Evolutionary conservation across 2,329 filamentous ascomycete genomes (phyloP).

Genomic region (Colletotrichum nymphaeae): DNA sequence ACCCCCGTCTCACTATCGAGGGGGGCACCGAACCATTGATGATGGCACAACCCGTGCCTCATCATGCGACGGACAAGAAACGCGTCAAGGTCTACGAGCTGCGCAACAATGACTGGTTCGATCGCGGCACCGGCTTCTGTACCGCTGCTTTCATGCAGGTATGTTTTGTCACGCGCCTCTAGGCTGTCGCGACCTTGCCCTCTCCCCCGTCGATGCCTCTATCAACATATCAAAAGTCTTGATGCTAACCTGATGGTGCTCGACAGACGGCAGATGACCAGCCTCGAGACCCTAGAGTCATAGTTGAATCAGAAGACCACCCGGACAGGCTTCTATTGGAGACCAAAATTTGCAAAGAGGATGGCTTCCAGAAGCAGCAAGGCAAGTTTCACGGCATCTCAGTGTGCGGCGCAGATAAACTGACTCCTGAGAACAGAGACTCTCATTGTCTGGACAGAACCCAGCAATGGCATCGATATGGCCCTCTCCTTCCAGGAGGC

Average conservation of each 20-base stretch:
- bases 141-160: conserved; percentile 81
- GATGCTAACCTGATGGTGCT: conserved; percentile 20
- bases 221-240: background rate
- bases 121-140: conserved; percentile 96
- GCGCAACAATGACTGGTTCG: conserved; percentile 99
- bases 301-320: conserved; percentile 94
- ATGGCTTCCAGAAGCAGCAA: conserved; percentile 98
- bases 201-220: background rate
- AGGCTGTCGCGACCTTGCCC: conserved; percentile 24
- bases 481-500: conserved; percentile 98
- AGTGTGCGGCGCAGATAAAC: conserved; percentile 43
- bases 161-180: conserved; percentile 50
- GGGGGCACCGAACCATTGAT: conserved; percentile 71
- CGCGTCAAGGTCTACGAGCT: conserved; percentile 99
- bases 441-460: conserved; percentile 97
- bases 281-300: conserved; percentile 85
- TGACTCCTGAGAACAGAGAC: conserved; percentile 74
- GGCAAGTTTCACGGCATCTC: conserved; percentile 62
- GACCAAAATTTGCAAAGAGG: conserved; percentile 90
- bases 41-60: conserved; percentile 79
- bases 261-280: conserved; percentile 65
- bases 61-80: conserved; percentile 74
- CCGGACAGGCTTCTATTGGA: conserved; percentile 86
- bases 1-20: conserved; percentile 58
- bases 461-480: conserved; percentile 88